These are phyloP conservation scores for Penicillium hordei DNA, from an alignment of 2,329 filamentous ascomycete species.

Conservation along the genomic window DNA sequence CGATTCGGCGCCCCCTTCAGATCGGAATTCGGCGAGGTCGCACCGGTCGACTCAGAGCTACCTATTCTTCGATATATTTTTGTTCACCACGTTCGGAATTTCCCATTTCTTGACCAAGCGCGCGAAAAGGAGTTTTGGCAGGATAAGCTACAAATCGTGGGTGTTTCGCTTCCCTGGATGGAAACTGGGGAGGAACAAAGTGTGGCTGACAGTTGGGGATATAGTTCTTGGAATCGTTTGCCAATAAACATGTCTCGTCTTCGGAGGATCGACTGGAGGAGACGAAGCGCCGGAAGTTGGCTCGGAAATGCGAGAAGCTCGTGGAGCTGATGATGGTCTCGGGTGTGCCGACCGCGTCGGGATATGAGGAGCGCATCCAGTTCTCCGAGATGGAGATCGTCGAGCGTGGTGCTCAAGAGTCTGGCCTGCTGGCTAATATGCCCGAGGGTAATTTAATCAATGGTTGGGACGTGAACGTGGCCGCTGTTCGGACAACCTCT, in stretches of 20 bases:
- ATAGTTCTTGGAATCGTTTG: conserved; percentile 94
- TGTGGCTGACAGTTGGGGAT: conserved; percentile 5
- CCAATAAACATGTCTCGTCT: conserved; percentile 93
- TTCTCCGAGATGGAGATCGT: conserved; percentile 98
- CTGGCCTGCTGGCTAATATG: conserved; percentile 79
- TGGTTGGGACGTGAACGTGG: conserved; percentile 95
- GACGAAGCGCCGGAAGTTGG: conserved; percentile 90
- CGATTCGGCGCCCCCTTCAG: conserved; percentile 94
- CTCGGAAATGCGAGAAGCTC: conserved; percentile 88
- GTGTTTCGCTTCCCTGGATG: conserved; percentile 41
- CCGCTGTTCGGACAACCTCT: conserved; percentile 76
- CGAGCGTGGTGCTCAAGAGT: conserved; percentile 87
- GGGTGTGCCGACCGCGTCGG: conserved; percentile 89
- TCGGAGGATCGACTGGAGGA: conserved; percentile 95
- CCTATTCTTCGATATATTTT: conserved; percentile 96
- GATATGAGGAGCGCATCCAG: conserved; percentile 94
- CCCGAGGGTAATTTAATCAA: conserved; percentile 92
- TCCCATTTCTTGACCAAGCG: conserved; percentile 94
- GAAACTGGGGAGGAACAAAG: not conserved
- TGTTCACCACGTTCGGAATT: conserved; percentile 95
- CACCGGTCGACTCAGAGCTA: conserved; percentile 88
- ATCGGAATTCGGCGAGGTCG: conserved; percentile 88
- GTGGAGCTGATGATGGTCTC: conserved; percentile 99
- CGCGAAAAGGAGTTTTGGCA: conserved; percentile 99
- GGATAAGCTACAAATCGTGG: conserved; percentile 88